Percentiles rank a stretch among this genome's conserved stretches.
Conservation (phyloP, 441 rosid species). For the Capsella rubella region DNA sequence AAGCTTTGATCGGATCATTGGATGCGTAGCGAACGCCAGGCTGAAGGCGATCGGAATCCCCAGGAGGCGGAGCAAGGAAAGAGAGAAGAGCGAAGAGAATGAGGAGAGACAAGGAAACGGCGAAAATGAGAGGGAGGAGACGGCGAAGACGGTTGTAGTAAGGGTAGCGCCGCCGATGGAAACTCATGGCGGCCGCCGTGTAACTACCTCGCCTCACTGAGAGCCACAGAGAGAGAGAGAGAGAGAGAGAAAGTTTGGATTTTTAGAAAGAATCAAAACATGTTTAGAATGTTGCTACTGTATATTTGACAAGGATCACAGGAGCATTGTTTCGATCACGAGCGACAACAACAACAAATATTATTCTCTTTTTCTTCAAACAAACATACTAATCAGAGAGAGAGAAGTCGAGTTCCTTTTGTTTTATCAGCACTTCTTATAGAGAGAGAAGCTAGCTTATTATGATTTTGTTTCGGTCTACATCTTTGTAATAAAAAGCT, state of each 20-base stretch:
- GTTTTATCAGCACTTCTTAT: not conserved
- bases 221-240: conserved; percentile 28
- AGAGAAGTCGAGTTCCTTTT: not conserved
- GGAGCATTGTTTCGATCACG: conserved; percentile 22
- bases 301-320: conserved; percentile 1
- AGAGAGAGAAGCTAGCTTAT: not conserved
- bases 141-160: conserved; percentile 54
- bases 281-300: not conserved
- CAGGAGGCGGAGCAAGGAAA: conserved; percentile 67
- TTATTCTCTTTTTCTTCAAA: conserved; percentile 26
- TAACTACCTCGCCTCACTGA: not conserved
- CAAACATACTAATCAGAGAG: not conserved
- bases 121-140: conserved; percentile 55
- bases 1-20: conserved; percentile 34
- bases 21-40: conserved; percentile 13
- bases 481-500: not conserved
- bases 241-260: not conserved
- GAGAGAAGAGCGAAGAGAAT: conserved; percentile 65
- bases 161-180: conserved; percentile 63
- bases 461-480: not conserved
- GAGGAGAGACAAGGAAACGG: conserved; percentile 59
- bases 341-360: not conserved
- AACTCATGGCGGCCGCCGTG: conserved; percentile 53
- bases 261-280: not conserved
- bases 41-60: conserved; percentile 48